Base-by-base conservation (phyloP, 331 rosid genomes). In the Malus hybrid region DNA sequence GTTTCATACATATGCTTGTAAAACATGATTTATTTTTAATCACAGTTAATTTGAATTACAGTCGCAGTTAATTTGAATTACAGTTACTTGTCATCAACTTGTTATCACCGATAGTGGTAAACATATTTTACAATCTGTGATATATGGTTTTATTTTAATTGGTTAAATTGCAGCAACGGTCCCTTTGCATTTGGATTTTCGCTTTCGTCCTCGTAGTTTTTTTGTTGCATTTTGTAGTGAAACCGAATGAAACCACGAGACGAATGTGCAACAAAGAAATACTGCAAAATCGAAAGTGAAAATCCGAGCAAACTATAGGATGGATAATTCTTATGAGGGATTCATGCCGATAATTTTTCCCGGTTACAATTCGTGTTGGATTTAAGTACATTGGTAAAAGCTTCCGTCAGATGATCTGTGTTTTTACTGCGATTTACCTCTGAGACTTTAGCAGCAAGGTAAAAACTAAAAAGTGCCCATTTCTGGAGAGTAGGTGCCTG, bases 401-500 rank as follows among this genome's bases (percentile, higher is more conserved):
- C 28, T 32, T 32, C 33, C 6, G 33, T 32, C 33, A 32, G 33
- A 32, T 3, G 33, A 32, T 32, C 6, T 32, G 15, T 71, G 69
- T 56, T 71, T 73, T 27, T n/a, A 12, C 31, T 20, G 29, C 29
- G 29, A 28, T 28, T 28, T 28, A 28, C 29, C 29, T 28, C 29
- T 28, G 29, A 28, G 29, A 28, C 29, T 28, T 28, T 36, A n/a
- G 66, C 50, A 62, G 65, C 64, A 32, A 62, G 55, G 14, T 24
- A 19, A 7, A 55, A 79, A 19, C 69, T 72, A 61, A 65, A 61
- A 74, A 80, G 67, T 33, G 69, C 20, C 61, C 28, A 46, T 32
- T 32, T 60, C 5, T 13, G 67, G 20, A 34, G 79, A 78, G 77
- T 73, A 39, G 79, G 76, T 28, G 29, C 29, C 29, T 28, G 3